Evolutionary conservation across 352 stramenopile species (phyloP).

Genomic region (Globisporangium carolinianum): DNA sequence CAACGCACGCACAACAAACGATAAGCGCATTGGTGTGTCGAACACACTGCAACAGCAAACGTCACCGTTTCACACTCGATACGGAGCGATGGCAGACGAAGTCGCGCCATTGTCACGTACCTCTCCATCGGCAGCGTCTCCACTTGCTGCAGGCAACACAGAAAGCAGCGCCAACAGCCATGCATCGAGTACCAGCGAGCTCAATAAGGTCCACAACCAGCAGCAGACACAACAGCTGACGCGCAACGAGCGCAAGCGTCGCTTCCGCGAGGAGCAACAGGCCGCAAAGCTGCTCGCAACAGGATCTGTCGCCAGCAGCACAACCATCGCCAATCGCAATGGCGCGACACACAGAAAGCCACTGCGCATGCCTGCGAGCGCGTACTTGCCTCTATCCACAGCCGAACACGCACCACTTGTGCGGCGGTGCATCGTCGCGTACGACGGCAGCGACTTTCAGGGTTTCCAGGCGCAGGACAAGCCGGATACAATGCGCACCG

Average conservation of each 20-base stretch:
- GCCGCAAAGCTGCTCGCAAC: background rate
- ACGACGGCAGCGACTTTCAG: slow-evolving; percentile 72
- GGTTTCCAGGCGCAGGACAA: slow-evolving; percentile 82
- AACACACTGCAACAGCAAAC: too few relatives aligned
- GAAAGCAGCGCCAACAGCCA: too few relatives aligned
- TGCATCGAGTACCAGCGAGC: too few relatives aligned
- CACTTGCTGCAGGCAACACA: too few relatives aligned
- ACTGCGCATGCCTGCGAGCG: slow-evolving; percentile 32
- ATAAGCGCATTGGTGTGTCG: too few relatives aligned
- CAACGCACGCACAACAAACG: too few relatives aligned
- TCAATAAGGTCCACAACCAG: background rate
- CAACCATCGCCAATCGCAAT: background rate
- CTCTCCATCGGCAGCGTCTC: too few relatives aligned
- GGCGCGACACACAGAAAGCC: slow-evolving; percentile 5
- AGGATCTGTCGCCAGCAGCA: background rate
- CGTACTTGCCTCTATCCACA: slow-evolving; percentile 34
- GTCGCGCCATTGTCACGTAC: too few relatives aligned
- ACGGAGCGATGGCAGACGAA: too few relatives aligned
- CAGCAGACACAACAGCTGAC: background rate
- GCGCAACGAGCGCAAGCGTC: slow-evolving; percentile 11
- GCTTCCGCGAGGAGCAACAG: slow-evolving; percentile 7
- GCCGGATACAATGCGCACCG: slow-evolving; percentile 34
- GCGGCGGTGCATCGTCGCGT: slow-evolving; percentile 47
- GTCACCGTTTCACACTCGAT: too few relatives aligned
- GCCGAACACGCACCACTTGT: slow-evolving; percentile 4